Evolutionary conservation across 2,329 filamentous ascomycete species (phyloP), one percentile per base, ranked within the genome.

Genomic region (Scytalidium sp.): DNA sequence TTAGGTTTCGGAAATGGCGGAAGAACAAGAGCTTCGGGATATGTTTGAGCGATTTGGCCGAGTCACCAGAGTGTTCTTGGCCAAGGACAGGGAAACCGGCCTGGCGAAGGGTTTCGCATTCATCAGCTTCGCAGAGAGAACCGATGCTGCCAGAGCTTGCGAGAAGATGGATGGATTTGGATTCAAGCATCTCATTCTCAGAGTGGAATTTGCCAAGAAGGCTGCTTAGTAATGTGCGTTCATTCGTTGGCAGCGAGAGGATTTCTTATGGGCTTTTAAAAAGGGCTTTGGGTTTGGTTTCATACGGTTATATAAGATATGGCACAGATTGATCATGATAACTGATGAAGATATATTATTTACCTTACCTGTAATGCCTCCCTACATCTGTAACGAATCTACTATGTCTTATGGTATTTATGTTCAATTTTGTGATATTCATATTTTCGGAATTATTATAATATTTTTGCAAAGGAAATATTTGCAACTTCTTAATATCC

Each of bases 71-170:
- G 94, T 99, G 45, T 99, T 99, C 80, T 74, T 99, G 65, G 94
- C 94, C 64, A 97, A 97, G 81, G 94, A 99, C 76, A 81, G 94
- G 68, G 94, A 99, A 64, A 99, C 94, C 39, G 90, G 91, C 54
- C 78, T 93, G 69, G 94, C 94, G 62, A 99, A 99, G 84, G 94
- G 94, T 56, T 99, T 99, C 70, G 95, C 95, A 21, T 99, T 99
- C 71, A 96, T 99, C 79, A 96, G 90, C 72, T 99, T 94, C 67
- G 89, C 87, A 53, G 94, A 99, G 70, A 80, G 94, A 61, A 73
- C 79, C 60, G 94, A 99, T 71, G 94, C 94, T 60, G 88, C 89
- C 62, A 89, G 88, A 76, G 94, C 94, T 39, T 96, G 90, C 75
- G 87, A 88, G 75, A 97, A 96, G 82, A 93, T 99, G 90, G 94